A percentile compares a stretch with the other conserved stretches of the same genome.
Conservation (phyloP, 257 asterid species). For the Echium plantagineum region DNA sequence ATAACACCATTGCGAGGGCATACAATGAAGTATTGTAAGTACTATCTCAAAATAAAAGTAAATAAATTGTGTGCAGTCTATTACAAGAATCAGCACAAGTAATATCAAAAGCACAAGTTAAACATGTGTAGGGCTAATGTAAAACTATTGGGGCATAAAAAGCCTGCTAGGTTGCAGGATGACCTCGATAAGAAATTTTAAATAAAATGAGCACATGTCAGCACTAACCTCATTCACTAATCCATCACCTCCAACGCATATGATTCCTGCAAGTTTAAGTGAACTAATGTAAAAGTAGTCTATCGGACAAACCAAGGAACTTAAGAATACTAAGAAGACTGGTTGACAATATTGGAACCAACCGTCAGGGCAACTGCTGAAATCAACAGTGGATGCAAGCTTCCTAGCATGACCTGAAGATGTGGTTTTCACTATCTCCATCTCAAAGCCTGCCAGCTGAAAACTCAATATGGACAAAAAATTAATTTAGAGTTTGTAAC, state of each 20-base stretch:
- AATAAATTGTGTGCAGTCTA: too few relatives aligned
- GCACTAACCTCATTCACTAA: conserved; percentile 82
- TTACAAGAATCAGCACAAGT: too few relatives aligned
- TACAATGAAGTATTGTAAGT: too few relatives aligned
- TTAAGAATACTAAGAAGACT: not conserved
- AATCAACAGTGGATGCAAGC: conserved; percentile 83
- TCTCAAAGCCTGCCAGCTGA: conserved; percentile 96
- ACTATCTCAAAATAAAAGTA: too few relatives aligned
- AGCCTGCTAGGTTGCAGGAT: not conserved
- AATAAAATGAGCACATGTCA: not conserved
- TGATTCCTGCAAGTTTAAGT: conserved; percentile 53
- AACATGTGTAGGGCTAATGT: too few relatives aligned
- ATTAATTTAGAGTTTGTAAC: not conserved
- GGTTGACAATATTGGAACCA: not conserved
- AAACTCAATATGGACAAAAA: conserved; percentile 4
- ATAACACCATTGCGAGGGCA: too few relatives aligned
- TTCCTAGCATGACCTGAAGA: conserved; percentile 97
- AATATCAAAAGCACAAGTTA: too few relatives aligned
- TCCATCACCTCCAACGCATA: conserved; percentile 99
- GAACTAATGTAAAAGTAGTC: conserved; percentile 2
- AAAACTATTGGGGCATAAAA: too few relatives aligned
- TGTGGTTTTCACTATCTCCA: conserved; percentile 87
- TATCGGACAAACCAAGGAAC: conserved; percentile 5
- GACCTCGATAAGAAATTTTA: not conserved
- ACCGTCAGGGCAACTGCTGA: conserved; percentile 98